Evolutionary conservation across 192 early-diverging fungal species (phyloP), one percentile per base, ranked within the genome.

Genomic region (Polychytrium aggregatum): DNA sequence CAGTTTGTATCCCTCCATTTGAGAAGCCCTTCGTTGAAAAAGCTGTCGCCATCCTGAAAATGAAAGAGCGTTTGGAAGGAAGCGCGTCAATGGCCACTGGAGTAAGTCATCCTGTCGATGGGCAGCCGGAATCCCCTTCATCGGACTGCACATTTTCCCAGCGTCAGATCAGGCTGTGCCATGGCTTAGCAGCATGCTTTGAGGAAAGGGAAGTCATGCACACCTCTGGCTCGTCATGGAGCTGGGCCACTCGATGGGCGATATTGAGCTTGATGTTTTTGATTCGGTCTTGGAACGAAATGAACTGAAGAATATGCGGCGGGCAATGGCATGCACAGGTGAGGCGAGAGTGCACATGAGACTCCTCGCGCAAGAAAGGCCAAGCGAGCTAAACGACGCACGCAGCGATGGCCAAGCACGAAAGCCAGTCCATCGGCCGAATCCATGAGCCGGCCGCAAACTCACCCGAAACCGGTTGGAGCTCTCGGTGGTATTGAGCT

Each of bases 1-100:
- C 84, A 70, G 63, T 98, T 95, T n/a, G 90, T 70, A 46, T 98
- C 95, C 40, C 65, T 71, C 87, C 88, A 93, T 47, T 79, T 71
- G 18, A 72, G 68, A n/a, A 95, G 51, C 0, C 81, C 68, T 50
- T 92, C 85, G 45, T 80, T 71, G 61, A 97, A 95, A 57, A 82
- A 95, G 31, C 87, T 88, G 34, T 77, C 81, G 48, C 76, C 59
- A 30, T 63, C 64, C 53, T 81, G 27, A 8, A n/a, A 14, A 16
- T 25, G 35, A 17, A 35, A 21, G 26, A 20, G 20, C 14, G 36
- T 17, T 55, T 60, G 38, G 20, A n/a, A 17, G 26, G 26, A 27
- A 13, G 16, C 25, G 3, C 1, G 29, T 14, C 22, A 24, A 65
- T 40, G 30, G 29, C 9, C 50, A 14, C 11, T 52, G 55, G 11